These are phyloP conservation scores for Oryza punctata DNA, from an alignment of 176 grass and related monocot genomes.

Conservation along the genomic window DNA sequence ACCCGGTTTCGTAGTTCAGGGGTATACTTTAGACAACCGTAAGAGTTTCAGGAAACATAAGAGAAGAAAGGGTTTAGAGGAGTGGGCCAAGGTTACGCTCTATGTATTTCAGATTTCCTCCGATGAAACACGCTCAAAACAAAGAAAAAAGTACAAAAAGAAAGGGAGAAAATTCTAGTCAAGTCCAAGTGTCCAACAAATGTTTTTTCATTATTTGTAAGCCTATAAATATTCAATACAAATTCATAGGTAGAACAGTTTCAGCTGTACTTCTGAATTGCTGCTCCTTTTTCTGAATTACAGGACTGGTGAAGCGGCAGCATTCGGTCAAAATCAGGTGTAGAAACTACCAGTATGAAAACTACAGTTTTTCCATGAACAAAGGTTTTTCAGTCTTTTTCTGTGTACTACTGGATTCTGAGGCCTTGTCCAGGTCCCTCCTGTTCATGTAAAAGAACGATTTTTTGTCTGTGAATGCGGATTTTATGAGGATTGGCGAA, in stretches of 20 bases:
- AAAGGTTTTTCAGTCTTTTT: not conserved
- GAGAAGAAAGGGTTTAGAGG: too few relatives aligned
- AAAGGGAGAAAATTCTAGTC: not conserved
- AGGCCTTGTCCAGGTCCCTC: conserved; percentile 58
- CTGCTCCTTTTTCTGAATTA: not conserved
- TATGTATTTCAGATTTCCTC: not conserved
- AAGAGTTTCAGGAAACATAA: too few relatives aligned
- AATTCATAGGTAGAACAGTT: conserved; percentile 1
- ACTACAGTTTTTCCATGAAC: not conserved
- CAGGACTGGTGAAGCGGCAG: not conserved
- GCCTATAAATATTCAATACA: not conserved
- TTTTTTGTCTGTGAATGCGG: conserved; percentile 54
- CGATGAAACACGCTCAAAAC: not conserved
- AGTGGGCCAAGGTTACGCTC: too few relatives aligned
- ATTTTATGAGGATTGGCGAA: conserved; percentile 68
- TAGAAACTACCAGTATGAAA: conserved; percentile 19
- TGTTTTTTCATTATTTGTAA: not conserved
- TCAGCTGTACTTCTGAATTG: conserved; percentile 11
- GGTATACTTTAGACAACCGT: too few relatives aligned
- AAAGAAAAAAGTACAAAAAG: not conserved
- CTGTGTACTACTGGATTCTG: conserved; percentile 23
- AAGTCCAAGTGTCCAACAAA: not conserved
- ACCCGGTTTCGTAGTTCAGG: too few relatives aligned
- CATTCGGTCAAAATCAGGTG: conserved; percentile 6
- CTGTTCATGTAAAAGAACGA: conserved; percentile 72